Percentiles rank a stretch among this genome's conserved stretches.
phyloP scores from a whole-genome alignment of 768 basidiomycete genomes.

The Termitomyces sp. region DNA sequence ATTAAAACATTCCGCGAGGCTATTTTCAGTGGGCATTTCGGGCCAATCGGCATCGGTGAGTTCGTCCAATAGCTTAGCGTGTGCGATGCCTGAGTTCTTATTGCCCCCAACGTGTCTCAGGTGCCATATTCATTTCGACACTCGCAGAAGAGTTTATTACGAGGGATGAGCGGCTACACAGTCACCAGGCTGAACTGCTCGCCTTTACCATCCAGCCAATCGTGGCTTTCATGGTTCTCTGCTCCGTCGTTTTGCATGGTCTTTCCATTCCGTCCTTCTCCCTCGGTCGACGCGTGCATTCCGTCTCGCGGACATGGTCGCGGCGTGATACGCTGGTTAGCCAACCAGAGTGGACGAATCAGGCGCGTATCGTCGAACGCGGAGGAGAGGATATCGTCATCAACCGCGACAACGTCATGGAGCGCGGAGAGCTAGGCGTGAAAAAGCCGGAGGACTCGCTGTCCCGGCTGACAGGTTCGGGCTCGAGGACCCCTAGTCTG shows the following conservation, averaged over 20 bases:
- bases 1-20: constrained; percentile 94
- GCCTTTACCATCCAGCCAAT: constrained; percentile 85
- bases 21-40: constrained; percentile 93
- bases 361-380: constrained; percentile 65
- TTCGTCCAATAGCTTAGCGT: neutral
- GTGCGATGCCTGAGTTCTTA: neutral
- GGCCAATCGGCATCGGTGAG: constrained; percentile 76
- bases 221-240: constrained; percentile 91
- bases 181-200: constrained; percentile 60
- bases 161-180: constrained; percentile 36
- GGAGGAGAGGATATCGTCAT: constrained; percentile 74
- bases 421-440: constrained; percentile 23
- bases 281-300: constrained; percentile 87
- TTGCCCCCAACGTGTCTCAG: constrained; percentile 27
- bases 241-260: constrained; percentile 84
- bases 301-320: constrained; percentile 87
- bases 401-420: constrained; percentile 70
- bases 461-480: constrained; percentile 2
- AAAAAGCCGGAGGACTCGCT: constrained; percentile 10
- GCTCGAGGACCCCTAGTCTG: constrained; percentile 13
- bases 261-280: constrained; percentile 95
- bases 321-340: constrained; percentile 46
- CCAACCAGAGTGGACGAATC: constrained; percentile 78
- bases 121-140: constrained; percentile 92
- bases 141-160: constrained; percentile 64